Percentiles rank a stretch among this genome's conserved stretches.
These are phyloP conservation scores for Somion occarium DNA, from an alignment of 1,284 basidiomycete species.

Conservation along the genomic window DNA sequence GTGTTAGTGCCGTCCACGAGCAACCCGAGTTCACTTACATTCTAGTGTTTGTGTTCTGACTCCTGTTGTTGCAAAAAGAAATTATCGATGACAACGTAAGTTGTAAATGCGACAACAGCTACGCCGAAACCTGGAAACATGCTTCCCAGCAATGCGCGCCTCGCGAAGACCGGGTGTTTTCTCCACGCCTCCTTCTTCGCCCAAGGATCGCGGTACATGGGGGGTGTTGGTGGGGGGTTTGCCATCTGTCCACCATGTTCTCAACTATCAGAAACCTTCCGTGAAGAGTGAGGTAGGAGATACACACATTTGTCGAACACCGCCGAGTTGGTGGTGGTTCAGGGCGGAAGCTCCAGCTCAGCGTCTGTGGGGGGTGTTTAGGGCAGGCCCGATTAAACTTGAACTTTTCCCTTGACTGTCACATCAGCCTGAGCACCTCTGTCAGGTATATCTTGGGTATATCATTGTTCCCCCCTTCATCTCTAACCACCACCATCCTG, in stretches of 20 bases:
- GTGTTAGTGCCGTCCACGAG: too few species aligned
- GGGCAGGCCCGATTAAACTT: slow-evolving; percentile 58
- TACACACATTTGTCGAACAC: slow-evolving; percentile 7
- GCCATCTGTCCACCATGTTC: slow-evolving; percentile 38
- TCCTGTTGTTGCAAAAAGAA: background rate
- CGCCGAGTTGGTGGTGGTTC: slow-evolving; percentile 10
- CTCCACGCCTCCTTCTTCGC: slow-evolving; percentile 93
- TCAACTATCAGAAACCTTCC: background rate
- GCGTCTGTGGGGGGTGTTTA: slow-evolving; percentile 39
- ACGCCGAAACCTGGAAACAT: slow-evolving; percentile 93
- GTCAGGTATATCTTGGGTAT: slow-evolving; percentile 31
- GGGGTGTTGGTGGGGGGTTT: slow-evolving; percentile 35
- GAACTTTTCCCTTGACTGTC: slow-evolving; percentile 25
- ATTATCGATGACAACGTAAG: slow-evolving; percentile 85
- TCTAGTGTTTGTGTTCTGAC: background rate
- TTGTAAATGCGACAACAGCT: slow-evolving; percentile 85
- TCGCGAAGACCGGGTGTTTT: slow-evolving; percentile 83
- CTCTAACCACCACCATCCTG: slow-evolving; percentile 14
- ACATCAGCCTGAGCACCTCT: slow-evolving; percentile 19
- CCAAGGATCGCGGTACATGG: slow-evolving; percentile 90
- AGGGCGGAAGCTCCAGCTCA: slow-evolving; percentile 11
- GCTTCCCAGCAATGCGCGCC: slow-evolving; percentile 80
- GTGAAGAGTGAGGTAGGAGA: slow-evolving; percentile 5
- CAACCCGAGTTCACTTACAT: too few species aligned
- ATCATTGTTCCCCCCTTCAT: slow-evolving; percentile 15